Evolutionary conservation across 2,329 filamentous ascomycete species (phyloP).

Genomic region (Neofusicoccum kwambonambiense): DNA sequence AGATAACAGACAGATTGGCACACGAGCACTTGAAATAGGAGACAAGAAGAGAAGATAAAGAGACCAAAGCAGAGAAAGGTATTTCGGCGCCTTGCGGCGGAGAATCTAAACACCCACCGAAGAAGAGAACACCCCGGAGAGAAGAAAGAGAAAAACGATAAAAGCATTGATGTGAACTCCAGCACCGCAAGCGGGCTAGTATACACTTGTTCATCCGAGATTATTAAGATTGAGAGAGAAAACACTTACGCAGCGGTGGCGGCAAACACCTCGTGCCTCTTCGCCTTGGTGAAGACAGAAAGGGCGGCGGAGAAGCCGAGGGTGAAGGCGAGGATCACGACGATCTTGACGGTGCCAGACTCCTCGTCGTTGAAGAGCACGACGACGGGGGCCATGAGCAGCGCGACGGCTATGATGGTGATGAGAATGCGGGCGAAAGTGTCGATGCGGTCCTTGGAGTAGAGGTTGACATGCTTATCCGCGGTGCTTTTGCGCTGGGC

Average conservation of each 20-base stretch:
- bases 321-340: slow-evolving; percentile 22
- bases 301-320: slow-evolving; percentile 24
- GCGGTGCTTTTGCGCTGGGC: slow-evolving; percentile 20
- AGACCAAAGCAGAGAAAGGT: too few species aligned
- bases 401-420: slow-evolving; percentile 24
- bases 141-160: too few species aligned
- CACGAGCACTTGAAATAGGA: too few species aligned
- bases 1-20: background rate
- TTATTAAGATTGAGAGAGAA: background rate
- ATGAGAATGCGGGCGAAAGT: slow-evolving; percentile 24
- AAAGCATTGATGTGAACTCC: too few species aligned
- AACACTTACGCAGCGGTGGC: slow-evolving; percentile 27
- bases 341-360: slow-evolving; percentile 21
- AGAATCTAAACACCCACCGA: too few species aligned
- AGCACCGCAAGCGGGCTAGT: background rate
- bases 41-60: too few species aligned
- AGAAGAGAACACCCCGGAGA: too few species aligned
- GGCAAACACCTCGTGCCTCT: slow-evolving; percentile 25
- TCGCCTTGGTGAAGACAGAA: slow-evolving; percentile 23
- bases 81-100: too few species aligned
- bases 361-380: slow-evolving; percentile 21
- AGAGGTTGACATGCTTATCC: slow-evolving; percentile 20
- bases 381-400: slow-evolving; percentile 25
- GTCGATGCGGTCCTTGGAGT: slow-evolving; percentile 22
- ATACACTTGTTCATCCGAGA: background rate